Evolutionary conservation across 225 moss, liverwort and hornwort species (phyloP), one percentile per base, ranked within the genome.

Genomic region (Physcomitrellopsis africana): DNA sequence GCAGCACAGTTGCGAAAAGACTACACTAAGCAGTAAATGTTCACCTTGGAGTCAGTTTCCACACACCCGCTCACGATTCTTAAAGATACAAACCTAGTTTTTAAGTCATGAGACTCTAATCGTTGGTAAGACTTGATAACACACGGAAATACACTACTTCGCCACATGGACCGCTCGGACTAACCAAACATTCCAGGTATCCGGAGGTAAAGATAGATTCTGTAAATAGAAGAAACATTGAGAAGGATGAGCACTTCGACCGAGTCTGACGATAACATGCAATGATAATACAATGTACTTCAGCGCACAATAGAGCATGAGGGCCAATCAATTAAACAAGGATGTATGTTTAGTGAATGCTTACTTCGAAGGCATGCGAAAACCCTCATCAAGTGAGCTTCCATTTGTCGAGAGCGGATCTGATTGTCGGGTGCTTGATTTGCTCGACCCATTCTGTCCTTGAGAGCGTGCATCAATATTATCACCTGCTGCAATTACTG

Each of bases 301-400:
- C 55, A 37, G 26, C 13, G 11, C 0, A 8, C 67, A 54, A 29
- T 17, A 16, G 2, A 58, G 64, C 8, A n/a, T 32, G 23, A 0
- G 19, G 46, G 26, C 32, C 1, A 4, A 51, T 0, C 5, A 2
- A 20, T 20, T 62, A 17, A 12, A 20, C 73, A 24, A 53, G 26
- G 23, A 15, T 49, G 19, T 26, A 19, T n/a, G 46, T 62, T 52
- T 9, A 9, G 27, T 0, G 26, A 5, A 19, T 22, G 69, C 85
- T 85, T 79, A 86, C 85, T 88, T 92, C 0, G 81, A 26, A 70
- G 86, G 65, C 29, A 80, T 91, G 1, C 92, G 91, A 69, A 88
- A 83, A 3, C 88, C 85, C 66, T 91, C 91, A 73, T 94, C 89
- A 20, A 81, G 76, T 22, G 82, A 75, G 74, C 70, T 77, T 74